phyloP scores from a whole-genome alignment of 192 early-diverging fungal genomes.

The Mortierella hygrophila region DNA sequence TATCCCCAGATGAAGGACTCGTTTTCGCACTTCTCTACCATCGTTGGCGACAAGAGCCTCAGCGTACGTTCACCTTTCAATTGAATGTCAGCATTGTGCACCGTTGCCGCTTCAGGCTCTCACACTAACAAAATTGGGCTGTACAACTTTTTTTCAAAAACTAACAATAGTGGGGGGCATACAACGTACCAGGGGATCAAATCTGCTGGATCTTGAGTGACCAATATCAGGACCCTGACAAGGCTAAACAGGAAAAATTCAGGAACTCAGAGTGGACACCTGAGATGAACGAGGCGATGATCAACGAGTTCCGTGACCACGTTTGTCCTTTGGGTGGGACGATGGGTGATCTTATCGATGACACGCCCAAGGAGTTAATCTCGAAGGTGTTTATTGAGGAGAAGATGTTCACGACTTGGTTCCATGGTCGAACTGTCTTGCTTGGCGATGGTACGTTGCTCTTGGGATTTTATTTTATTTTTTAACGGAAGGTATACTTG shows the following conservation, averaged over 20 bases:
- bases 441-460: conserved; percentile 30
- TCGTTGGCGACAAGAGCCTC: conserved; percentile 1
- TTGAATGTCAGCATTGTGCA: too few relatives aligned
- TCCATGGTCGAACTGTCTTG: conserved; percentile 20
- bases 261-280: conserved; percentile 34
- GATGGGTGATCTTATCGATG: conserved; percentile 29
- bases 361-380: conserved; percentile 26
- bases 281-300: conserved; percentile 17
- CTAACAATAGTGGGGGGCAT: conserved; percentile 18
- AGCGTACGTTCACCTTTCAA: conserved; percentile 2
- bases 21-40: conserved; percentile 6
- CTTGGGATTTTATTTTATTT: neutral
- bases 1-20: conserved; percentile 29
- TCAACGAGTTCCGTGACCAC: conserved; percentile 9
- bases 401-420: conserved; percentile 47
- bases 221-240: conserved; percentile 11
- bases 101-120: too few relatives aligned
- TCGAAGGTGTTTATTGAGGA: conserved; percentile 42
- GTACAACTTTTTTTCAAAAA: neutral
- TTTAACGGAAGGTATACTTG: neutral
- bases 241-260: conserved; percentile 14
- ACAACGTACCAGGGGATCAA: conserved; percentile 13
- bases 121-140: too few relatives aligned
- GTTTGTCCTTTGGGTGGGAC: conserved; percentile 16
- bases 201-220: conserved; percentile 21